These are phyloP conservation scores for Acanthamoeba comandoni DNA, from an alignment of 208 protist genomes.

Conservation along the genomic window DNA sequence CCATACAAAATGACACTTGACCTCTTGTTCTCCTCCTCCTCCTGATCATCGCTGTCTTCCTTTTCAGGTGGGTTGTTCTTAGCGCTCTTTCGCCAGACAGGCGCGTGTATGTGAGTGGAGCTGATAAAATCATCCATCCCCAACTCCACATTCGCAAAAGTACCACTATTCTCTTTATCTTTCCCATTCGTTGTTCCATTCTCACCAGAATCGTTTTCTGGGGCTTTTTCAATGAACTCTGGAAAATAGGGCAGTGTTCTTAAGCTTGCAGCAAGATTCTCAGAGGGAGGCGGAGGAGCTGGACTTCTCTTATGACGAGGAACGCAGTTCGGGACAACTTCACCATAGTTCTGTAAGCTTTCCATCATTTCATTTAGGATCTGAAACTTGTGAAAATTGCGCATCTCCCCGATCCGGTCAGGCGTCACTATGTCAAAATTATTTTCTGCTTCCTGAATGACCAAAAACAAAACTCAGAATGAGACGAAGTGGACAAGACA, in stretches of 20 bases:
- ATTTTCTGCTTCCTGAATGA: constrained; percentile 8
- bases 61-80: no score
- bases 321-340: no score
- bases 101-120: no score
- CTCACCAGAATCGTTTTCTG: neutral
- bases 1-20: no score
- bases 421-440: neutral
- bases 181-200: constrained; percentile 7
- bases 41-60: neutral
- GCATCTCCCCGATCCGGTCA: neutral
- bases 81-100: no score
- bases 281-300: neutral
- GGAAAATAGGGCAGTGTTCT: neutral
- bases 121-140: no score
- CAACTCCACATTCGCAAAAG: no score
- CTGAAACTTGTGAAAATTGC: constrained; percentile 19
- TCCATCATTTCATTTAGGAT: constrained; percentile 2
- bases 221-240: no score
- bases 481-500: neutral
- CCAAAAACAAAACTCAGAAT: constrained; percentile 17
- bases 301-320: no score
- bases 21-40: constrained; percentile 19
- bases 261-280: constrained; percentile 8
- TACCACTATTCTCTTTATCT: no score
- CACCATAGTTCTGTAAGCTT: no score